These are phyloP conservation scores for Pseudognaphalium luteoalbum DNA, from an alignment of 129 eudicot species.

Conservation along the genomic window DNA sequence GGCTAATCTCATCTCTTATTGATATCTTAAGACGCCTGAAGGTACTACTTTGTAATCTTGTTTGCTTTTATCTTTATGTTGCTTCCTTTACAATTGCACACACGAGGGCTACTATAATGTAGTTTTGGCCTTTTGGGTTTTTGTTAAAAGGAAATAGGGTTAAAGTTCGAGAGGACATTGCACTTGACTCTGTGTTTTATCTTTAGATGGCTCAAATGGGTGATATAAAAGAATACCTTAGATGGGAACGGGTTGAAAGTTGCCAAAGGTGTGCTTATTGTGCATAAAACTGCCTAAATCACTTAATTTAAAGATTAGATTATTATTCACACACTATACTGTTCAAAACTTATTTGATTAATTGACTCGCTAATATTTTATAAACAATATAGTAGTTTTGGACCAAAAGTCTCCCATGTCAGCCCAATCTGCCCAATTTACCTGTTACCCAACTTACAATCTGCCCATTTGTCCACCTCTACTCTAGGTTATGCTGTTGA, in stretches of 20 bases:
- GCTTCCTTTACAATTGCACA: background rate
- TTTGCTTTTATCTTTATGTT: background rate
- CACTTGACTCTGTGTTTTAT: no score
- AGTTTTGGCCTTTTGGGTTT: background rate
- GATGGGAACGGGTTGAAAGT: background rate
- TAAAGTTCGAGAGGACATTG: no score
- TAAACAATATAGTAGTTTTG: background rate
- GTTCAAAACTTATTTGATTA: no score
- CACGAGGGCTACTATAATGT: background rate
- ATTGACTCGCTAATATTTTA: no score
- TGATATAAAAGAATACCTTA: background rate
- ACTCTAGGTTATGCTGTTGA: background rate
- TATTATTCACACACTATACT: background rate
- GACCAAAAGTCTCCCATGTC: background rate
- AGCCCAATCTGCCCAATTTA: background rate
- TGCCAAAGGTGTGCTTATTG: background rate
- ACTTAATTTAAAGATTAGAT: background rate
- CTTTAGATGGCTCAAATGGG: background rate
- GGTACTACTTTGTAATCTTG: slow-evolving; percentile 42
- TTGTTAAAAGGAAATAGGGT: no score
- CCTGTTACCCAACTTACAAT: no score
- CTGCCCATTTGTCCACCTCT: no score
- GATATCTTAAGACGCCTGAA: slow-evolving; percentile 70
- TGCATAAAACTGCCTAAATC: background rate
- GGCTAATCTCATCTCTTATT: slow-evolving; percentile 68